phyloP scores from a whole-genome alignment of 345 rosid genomes.

The Eucalyptus tenuipes region DNA sequence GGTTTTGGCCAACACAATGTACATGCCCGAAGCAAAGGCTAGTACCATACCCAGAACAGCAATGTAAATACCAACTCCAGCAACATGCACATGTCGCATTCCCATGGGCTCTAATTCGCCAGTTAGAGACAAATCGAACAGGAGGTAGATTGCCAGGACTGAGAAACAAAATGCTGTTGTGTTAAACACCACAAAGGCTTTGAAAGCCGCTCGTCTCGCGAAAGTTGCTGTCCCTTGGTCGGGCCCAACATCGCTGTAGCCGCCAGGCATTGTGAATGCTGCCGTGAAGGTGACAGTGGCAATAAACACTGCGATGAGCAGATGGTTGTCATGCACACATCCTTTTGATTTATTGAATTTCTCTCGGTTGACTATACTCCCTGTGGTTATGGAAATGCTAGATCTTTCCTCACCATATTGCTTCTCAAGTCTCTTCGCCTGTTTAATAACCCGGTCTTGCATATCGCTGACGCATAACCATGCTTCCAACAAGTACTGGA shows the following conservation, averaged over 20 bases:
- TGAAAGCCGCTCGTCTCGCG: not conserved
- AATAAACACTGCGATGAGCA: conserved; percentile 8
- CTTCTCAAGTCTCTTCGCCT: not conserved
- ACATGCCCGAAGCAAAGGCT: conserved; percentile 6
- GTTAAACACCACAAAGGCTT: not conserved
- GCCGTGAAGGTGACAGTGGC: conserved; percentile 7
- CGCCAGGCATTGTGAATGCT: not conserved
- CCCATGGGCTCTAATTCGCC: not conserved
- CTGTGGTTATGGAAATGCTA: not conserved
- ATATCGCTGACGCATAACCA: not conserved
- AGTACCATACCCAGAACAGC: not conserved
- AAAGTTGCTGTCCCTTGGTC: not conserved
- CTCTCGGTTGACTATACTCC: not conserved
- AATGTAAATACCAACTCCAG: not conserved
- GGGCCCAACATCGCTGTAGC: not conserved
- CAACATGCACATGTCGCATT: not conserved
- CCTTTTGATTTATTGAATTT: not conserved
- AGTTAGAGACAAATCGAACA: not conserved
- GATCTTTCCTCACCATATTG: not conserved
- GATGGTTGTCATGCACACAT: not conserved
- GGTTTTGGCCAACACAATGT: not conserved
- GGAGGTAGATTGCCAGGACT: not conserved
- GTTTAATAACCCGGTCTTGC: conserved; percentile 2
- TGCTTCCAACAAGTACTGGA: conserved; percentile 3
- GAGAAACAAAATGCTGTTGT: not conserved